Conservation (phyloP, 2,329 filamentous ascomycete species). For the Epichloe baconii region DNA sequence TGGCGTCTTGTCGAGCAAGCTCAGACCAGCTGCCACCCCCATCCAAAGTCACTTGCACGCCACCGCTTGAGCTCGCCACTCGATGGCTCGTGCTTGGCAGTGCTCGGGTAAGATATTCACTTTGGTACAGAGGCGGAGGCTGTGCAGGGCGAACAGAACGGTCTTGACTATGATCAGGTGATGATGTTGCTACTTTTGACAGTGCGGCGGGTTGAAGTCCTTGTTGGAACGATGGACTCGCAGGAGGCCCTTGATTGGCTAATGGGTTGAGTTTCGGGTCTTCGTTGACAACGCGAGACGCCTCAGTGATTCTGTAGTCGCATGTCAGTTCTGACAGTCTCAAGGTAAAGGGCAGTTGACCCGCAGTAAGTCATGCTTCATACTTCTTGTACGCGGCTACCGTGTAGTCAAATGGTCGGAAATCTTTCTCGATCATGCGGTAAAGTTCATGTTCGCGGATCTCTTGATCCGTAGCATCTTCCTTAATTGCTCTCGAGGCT, state of each 20-base stretch:
- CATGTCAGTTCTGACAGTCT: slow-evolving; percentile 9
- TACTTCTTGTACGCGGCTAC: slow-evolving; percentile 64
- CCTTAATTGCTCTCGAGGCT: slow-evolving; percentile 84
- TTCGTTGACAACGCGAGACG: slow-evolving; percentile 8
- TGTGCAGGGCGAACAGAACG: slow-evolving; percentile 19
- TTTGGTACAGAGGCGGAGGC: slow-evolving; percentile 33
- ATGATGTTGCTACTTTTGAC: slow-evolving; percentile 5
- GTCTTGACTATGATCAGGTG: slow-evolving; percentile 15
- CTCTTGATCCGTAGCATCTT: slow-evolving; percentile 89
- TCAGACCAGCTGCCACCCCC: slow-evolving; percentile 86
- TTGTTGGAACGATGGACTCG: slow-evolving; percentile 1
- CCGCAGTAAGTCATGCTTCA: slow-evolving; percentile 13
- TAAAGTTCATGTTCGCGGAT: slow-evolving; percentile 91
- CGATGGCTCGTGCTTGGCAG: slow-evolving; percentile 49
- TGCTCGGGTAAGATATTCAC: slow-evolving; percentile 30
- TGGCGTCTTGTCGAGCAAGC: slow-evolving; percentile 71
- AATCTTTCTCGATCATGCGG: slow-evolving; percentile 85
- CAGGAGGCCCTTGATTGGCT: slow-evolving; percentile 17
- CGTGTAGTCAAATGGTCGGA: slow-evolving; percentile 93
- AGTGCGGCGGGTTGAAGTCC: slow-evolving; percentile 6
- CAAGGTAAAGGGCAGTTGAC: background rate
- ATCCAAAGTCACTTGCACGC: slow-evolving; percentile 82
- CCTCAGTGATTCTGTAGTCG: slow-evolving; percentile 24
- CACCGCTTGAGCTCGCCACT: slow-evolving; percentile 65
- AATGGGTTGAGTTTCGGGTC: slow-evolving; percentile 4